phyloP scores from a whole-genome alignment of 345 rosid species.

The Populus tremula region DNA sequence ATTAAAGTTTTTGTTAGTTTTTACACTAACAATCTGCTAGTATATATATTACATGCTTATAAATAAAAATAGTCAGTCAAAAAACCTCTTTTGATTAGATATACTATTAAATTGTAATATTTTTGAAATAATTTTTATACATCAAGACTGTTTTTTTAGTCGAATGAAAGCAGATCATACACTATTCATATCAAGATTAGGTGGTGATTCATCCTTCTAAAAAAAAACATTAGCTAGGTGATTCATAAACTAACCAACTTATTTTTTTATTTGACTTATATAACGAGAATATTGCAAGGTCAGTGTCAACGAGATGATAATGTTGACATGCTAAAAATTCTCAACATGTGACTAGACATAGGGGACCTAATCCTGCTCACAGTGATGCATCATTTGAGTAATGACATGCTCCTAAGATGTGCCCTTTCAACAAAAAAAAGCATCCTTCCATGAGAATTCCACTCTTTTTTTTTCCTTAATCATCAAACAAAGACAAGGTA shows the following conservation, averaged over 20 bases:
- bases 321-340: constrained; percentile 1
- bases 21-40: too few relatives aligned
- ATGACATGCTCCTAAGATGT: background rate
- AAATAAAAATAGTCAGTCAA: rapidly evolving
- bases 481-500: background rate
- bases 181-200: background rate
- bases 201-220: background rate
- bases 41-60: too few relatives aligned
- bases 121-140: too few relatives aligned
- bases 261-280: constrained; percentile 8
- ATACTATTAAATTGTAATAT: too few relatives aligned
- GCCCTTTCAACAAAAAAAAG: background rate
- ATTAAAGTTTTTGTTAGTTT: rapidly evolving
- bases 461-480: background rate
- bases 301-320: constrained; percentile 12
- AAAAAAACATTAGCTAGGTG: background rate
- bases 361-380: background rate
- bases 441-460: background rate
- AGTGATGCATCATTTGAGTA: background rate
- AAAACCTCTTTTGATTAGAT: too few relatives aligned
- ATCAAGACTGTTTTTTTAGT: too few relatives aligned
- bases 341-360: background rate
- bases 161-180: too few relatives aligned
- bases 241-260: background rate
- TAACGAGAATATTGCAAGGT: background rate